A percentile compares a stretch with the other conserved stretches of the same genome.
These are phyloP conservation scores for Dipteronia sinensis DNA, from an alignment of 345 rosid genomes.

Conservation along the genomic window DNA sequence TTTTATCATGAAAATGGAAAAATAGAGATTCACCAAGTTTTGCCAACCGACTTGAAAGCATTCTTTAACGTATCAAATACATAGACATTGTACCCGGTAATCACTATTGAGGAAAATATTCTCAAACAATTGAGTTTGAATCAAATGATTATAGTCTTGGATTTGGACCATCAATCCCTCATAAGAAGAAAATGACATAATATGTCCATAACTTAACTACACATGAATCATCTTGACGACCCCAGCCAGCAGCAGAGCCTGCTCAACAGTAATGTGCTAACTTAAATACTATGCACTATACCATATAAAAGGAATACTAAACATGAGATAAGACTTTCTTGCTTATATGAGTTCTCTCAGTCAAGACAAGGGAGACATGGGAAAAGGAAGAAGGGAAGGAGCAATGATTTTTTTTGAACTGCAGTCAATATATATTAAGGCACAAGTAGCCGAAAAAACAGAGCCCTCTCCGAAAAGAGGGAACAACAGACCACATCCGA, in stretches of 20 bases:
- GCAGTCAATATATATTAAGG: too few species aligned
- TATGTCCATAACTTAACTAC: slow-evolving; percentile 72
- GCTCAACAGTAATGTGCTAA: slow-evolving; percentile 21
- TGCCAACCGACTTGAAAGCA: not conserved
- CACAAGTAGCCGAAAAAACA: too few species aligned
- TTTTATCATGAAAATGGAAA: not conserved
- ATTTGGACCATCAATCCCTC: not conserved
- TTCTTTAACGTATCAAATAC: not conserved
- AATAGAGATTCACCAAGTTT: not conserved
- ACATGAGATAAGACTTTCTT: not conserved
- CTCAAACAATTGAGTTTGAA: not conserved
- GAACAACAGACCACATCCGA: too few species aligned
- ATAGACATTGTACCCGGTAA: not conserved
- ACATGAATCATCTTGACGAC: slow-evolving; percentile 89
- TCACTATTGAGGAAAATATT: not conserved
- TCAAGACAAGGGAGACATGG: too few species aligned
- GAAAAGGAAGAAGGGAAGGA: too few species aligned
- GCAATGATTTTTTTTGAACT: too few species aligned
- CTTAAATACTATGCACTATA: not conserved
- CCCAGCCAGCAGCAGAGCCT: slow-evolving; percentile 99
- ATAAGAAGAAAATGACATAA: not conserved
- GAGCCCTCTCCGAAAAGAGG: too few species aligned
- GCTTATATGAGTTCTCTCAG: not conserved
- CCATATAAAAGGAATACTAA: not conserved
- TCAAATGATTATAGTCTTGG: not conserved